Conservation (phyloP, 164 flowering plant genomes). For the Sedum album region DNA sequence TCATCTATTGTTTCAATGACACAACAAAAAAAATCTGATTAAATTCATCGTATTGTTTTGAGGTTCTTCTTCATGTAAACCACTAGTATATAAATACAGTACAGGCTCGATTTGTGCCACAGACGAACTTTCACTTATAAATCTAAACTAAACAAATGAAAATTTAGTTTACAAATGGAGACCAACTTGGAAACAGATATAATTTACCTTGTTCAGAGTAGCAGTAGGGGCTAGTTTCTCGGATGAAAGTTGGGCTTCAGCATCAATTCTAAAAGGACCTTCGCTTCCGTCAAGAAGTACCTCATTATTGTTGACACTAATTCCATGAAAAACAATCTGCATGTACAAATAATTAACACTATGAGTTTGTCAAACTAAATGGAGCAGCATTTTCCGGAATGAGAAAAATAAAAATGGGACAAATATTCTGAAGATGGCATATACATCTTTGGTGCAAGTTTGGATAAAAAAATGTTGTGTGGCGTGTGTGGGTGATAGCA, state of each 20-base stretch:
- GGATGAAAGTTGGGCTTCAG: slow-evolving; percentile 54
- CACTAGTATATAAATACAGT: neutral
- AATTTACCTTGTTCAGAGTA: slow-evolving; percentile 60
- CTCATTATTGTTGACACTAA: slow-evolving; percentile 50
- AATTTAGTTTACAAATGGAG: no score
- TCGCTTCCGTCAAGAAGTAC: slow-evolving; percentile 90
- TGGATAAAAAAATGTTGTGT: neutral
- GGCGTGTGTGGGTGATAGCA: neutral
- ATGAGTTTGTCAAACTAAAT: neutral
- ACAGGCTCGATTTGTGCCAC: neutral
- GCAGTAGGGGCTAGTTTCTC: slow-evolving; percentile 83
- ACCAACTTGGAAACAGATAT: neutral
- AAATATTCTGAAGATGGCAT: neutral
- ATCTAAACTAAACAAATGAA: no score
- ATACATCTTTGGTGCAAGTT: neutral
- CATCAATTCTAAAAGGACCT: slow-evolving; percentile 74
- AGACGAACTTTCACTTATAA: no score
- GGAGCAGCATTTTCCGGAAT: slow-evolving; percentile 1
- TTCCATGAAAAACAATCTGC: slow-evolving; percentile 86
- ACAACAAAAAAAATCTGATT: neutral
- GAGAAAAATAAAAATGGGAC: neutral
- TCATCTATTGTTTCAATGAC: neutral
- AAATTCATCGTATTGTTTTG: neutral
- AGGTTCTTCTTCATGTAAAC: neutral
- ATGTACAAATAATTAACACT: neutral